Percentiles rank a stretch among this genome's conserved stretches.
These are phyloP conservation scores for Verticillium alfalfae DNA, from an alignment of 2,329 filamentous ascomycete species.

Conservation along the genomic window DNA sequence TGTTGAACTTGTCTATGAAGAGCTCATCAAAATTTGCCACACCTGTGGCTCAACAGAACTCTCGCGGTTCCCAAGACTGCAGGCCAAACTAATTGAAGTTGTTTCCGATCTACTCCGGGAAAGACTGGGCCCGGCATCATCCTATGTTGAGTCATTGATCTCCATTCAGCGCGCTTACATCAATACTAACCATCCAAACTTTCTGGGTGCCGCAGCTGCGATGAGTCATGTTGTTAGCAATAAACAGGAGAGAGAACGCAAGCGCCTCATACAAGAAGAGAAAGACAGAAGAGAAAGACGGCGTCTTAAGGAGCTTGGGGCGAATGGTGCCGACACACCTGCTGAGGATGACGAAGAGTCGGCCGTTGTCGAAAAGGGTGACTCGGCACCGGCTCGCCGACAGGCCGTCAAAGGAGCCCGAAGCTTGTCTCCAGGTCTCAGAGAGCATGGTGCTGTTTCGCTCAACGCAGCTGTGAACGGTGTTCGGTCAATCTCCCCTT, in stretches of 20 bases:
- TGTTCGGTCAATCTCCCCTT: constrained; percentile 53
- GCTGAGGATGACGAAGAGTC: constrained; percentile 61
- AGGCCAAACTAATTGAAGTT: constrained; percentile 96
- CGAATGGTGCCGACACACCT: constrained; percentile 67
- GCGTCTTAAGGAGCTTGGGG: constrained; percentile 74
- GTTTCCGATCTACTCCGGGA: constrained; percentile 94
- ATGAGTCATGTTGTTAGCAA: constrained; percentile 96
- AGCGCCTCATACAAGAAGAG: constrained; percentile 73
- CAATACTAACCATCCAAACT: constrained; percentile 99
- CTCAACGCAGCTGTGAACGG: constrained; percentile 66
- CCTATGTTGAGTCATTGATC: constrained; percentile 93
- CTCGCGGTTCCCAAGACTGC: constrained; percentile 82
- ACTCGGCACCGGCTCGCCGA: constrained; percentile 45
- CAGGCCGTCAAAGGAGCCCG: constrained; percentile 56
- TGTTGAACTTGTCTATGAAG: constrained; percentile 96
- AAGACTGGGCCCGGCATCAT: constrained; percentile 80
- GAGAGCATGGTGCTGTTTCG: constrained; percentile 57
- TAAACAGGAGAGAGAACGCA: constrained; percentile 91
- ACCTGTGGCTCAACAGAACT: constrained; percentile 96
- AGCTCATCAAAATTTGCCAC: constrained; percentile 98
- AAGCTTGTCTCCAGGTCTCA: constrained; percentile 78
- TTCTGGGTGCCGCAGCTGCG: constrained; percentile 89
- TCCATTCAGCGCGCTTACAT: constrained; percentile 97
- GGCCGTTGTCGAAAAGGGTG: constrained; percentile 40
- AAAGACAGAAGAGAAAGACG: constrained; percentile 78